Conservation (phyloP, 2,329 filamentous ascomycete species). For the Lachnellula arida region DNA sequence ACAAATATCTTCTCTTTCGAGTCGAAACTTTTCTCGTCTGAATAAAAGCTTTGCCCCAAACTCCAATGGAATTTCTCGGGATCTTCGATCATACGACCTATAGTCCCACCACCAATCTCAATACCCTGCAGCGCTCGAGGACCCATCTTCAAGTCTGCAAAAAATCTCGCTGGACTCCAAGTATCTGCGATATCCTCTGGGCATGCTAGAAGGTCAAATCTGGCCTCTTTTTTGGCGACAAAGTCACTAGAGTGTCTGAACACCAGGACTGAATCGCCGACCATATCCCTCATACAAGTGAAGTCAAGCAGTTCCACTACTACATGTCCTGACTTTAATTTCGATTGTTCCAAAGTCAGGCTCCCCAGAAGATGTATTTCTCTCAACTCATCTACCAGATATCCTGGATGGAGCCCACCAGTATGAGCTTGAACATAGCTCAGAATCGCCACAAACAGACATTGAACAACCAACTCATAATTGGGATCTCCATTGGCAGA, state of each 20-base stretch:
- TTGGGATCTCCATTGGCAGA: not conserved
- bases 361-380: conserved; percentile 3
- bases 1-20: conserved; percentile 7
- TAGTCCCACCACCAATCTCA: not conserved
- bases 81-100: not conserved
- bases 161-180: conserved; percentile 14
- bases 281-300: conserved; percentile 15
- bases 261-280: conserved; percentile 7
- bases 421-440: conserved; percentile 13
- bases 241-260: not conserved
- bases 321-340: not conserved
- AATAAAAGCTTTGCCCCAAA: not conserved
- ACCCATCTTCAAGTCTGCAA: not conserved
- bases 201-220: conserved; percentile 9
- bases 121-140: not conserved
- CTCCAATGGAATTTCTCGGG: conserved; percentile 8
- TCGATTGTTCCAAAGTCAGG: not conserved
- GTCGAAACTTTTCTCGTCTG: not conserved
- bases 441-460: not conserved
- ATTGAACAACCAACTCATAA: conserved; percentile 7
- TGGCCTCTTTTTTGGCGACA: not conserved
- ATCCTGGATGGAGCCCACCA: conserved; percentile 11
- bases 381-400: conserved; percentile 1
- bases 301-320: not conserved
- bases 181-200: conserved; percentile 15